phyloP scores from a whole-genome alignment of 1,139 yeast genomes.

The Protomyces pachydermus region DNA sequence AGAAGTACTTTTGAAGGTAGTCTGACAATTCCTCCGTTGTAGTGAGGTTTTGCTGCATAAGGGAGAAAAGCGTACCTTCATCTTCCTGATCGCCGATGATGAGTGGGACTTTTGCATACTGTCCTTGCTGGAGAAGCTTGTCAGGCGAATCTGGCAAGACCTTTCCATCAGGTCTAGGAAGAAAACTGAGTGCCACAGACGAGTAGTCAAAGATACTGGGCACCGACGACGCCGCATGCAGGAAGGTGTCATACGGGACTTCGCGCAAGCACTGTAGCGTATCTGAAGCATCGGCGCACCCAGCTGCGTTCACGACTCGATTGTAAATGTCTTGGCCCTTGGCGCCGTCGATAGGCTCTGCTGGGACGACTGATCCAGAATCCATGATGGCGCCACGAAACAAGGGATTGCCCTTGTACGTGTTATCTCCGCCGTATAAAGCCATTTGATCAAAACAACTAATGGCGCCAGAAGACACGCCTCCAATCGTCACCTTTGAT shows the following conservation, averaged over 20 bases:
- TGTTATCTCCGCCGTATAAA: neutral
- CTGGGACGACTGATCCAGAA: neutral
- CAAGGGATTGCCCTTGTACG: neutral
- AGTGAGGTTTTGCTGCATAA: neutral
- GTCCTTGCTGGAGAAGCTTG: neutral
- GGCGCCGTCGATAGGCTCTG: neutral
- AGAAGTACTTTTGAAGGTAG: neutral
- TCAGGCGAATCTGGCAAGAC: neutral
- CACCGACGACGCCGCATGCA: neutral
- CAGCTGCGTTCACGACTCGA: neutral
- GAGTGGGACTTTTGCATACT: neutral
- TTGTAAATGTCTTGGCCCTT: neutral
- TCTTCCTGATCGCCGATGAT: conserved; percentile 1
- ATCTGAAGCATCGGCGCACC: neutral
- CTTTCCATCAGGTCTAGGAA: neutral
- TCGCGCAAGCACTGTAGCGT: neutral
- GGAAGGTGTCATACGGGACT: neutral
- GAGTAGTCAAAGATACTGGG: conserved; percentile 1
- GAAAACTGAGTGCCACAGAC: neutral
- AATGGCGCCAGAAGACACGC: conserved; percentile 12
- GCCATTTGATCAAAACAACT: conserved; percentile 1
- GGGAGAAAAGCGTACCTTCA: neutral
- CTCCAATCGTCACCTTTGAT: conserved; percentile 32
- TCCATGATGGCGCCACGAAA: conserved; percentile 5
- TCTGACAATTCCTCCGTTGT: neutral